phyloP scores from a whole-genome alignment of 2,329 filamentous ascomycete species.

The Colletotrichum sp. region DNA sequence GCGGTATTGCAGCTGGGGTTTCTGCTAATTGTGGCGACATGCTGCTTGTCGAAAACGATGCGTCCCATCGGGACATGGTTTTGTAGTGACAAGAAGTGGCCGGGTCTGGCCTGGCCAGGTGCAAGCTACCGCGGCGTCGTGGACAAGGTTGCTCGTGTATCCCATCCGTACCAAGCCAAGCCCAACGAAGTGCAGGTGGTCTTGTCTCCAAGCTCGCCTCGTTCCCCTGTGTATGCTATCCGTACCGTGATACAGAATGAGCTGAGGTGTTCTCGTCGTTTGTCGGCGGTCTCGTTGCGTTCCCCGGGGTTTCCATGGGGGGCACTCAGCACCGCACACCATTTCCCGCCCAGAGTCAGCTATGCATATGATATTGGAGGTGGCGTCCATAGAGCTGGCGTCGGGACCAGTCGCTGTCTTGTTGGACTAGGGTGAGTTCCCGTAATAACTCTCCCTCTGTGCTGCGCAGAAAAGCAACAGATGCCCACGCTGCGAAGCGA shows the following conservation, averaged over 20 bases:
- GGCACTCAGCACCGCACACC: background rate
- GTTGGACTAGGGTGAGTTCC: background rate
- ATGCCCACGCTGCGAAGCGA: background rate
- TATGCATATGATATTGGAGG: slow-evolving; percentile 20
- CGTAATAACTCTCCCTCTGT: background rate
- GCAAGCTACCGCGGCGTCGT: background rate
- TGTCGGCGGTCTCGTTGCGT: background rate
- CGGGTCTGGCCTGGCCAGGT: background rate
- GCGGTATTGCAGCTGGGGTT: background rate
- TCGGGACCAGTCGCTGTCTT: background rate
- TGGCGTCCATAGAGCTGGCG: slow-evolving; percentile 9
- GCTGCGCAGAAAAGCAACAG: background rate
- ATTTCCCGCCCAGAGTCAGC: slow-evolving; percentile 5
- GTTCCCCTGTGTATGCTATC: background rate
- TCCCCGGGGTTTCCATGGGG: background rate
- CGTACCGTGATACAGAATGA: background rate
- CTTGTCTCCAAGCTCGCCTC: background rate
- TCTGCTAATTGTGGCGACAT: background rate
- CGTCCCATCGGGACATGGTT: background rate
- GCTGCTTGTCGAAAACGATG: background rate
- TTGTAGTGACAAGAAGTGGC: slow-evolving; percentile 1
- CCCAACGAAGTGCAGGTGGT: background rate
- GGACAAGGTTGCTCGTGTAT: background rate
- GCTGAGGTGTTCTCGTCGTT: background rate
- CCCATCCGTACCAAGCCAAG: background rate